These are phyloP conservation scores for Rhododendron henanense DNA, from an alignment of 148 eudicot species.

Conservation along the genomic window DNA sequence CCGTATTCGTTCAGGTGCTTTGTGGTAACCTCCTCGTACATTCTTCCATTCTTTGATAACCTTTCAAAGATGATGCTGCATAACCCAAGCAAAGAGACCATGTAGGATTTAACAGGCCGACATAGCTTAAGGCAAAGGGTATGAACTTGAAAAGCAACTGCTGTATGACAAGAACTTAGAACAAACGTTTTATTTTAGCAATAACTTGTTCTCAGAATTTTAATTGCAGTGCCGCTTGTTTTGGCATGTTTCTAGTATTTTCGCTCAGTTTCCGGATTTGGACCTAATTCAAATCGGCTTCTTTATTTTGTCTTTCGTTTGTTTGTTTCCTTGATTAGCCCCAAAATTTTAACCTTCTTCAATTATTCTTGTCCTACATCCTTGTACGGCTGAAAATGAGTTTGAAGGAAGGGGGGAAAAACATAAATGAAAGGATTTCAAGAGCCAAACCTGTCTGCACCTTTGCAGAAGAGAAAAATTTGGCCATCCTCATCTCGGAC, in stretches of 20 bases:
- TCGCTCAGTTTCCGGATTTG: not conserved
- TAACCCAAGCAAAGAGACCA: not conserved
- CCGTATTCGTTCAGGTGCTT: slow-evolving; percentile 71
- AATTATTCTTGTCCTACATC: not conserved
- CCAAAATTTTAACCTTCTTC: not conserved
- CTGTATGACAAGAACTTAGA: not conserved
- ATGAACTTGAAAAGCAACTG: not conserved
- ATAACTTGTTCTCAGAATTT: not conserved
- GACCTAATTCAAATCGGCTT: not conserved
- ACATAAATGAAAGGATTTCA: slow-evolving; percentile 9
- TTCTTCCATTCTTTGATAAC: slow-evolving; percentile 56
- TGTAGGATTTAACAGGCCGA: not conserved
- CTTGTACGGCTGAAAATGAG: not conserved
- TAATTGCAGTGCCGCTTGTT: not conserved
- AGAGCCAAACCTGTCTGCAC: slow-evolving; percentile 84
- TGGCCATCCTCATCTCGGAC: slow-evolving; percentile 76
- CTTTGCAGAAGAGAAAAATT: slow-evolving; percentile 81
- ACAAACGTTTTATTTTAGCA: not conserved
- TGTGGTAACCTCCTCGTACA: slow-evolving; percentile 49
- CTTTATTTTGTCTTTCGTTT: not conserved
- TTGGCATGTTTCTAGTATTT: not conserved
- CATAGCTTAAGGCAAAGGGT: not conserved
- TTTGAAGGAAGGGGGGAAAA: not conserved
- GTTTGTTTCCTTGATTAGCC: not conserved
- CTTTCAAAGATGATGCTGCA: slow-evolving; percentile 72